Conservation (phyloP, 345 rosid species). For the Dovyalis caffra region DNA sequence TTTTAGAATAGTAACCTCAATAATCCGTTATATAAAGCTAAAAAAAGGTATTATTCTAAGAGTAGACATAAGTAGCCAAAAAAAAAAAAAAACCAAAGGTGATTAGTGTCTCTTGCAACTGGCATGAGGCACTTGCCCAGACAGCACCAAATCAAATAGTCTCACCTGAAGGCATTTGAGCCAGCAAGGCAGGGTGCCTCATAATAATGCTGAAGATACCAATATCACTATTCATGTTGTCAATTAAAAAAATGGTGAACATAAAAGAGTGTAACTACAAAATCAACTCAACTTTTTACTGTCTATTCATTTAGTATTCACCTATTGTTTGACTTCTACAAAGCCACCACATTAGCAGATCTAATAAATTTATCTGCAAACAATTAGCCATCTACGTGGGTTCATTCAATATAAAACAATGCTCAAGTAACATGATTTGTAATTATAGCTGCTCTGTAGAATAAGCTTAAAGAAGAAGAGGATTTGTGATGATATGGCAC, state of each 20-base stretch:
- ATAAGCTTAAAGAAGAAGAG: slow-evolving; percentile 1
- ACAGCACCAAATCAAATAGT: not conserved
- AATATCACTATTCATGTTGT: not conserved
- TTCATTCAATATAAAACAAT: not conserved
- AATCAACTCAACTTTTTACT: not conserved
- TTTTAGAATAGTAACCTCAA: too few species aligned
- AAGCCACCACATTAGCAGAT: not conserved
- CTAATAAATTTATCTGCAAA: not conserved
- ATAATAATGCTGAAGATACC: not conserved
- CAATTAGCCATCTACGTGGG: not conserved
- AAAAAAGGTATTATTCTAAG: too few species aligned
- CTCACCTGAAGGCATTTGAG: not conserved
- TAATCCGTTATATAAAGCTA: too few species aligned
- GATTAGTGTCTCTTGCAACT: too few species aligned
- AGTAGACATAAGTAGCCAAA: too few species aligned
- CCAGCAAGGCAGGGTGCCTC: not conserved
- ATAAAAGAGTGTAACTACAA: not conserved
- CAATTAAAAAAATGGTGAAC: not conserved
- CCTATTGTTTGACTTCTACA: not conserved
- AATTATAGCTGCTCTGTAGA: not conserved
- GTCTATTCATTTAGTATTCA: too few species aligned
- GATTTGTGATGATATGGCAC: not conserved
- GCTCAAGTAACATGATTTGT: not conserved
- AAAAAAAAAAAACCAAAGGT: too few species aligned
- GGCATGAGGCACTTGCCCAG: not conserved